Evolutionary conservation across 345 rosid species (phyloP), one percentile per base, ranked within the genome.

Genomic region (Theobroma cacao): DNA sequence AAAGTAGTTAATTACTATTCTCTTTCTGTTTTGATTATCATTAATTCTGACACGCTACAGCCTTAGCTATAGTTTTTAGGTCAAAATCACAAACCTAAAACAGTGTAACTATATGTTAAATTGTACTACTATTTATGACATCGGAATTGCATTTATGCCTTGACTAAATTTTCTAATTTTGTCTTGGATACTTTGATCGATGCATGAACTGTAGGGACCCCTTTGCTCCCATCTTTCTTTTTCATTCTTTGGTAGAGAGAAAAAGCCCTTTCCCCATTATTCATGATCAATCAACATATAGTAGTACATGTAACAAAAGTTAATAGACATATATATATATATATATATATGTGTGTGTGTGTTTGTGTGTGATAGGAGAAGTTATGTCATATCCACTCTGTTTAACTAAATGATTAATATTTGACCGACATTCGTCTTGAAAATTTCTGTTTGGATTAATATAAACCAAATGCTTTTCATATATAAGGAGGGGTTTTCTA

Each of bases 261-360:
- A 26, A 28, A 59, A 30, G 7, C 6, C 36, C 20, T 28, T 28
- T 28, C 20, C 14, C 65, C n/a, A 3, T 13, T 28, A 3, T 59
- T 30, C 36, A 30, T 60, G 14, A 13, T 30, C n/a, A 28, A 36
- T 28, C 7, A 28, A 60, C 63, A 60, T 14, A 28, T 60, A 60
- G 30, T 5, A 60, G 36, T 30, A 60, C 20, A 60, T 60, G 65
- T 13, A 28, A 36, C 65, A 30, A 24, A 24, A 24, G 62, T 58
- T 1, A 60, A 65, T 40, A 47, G 38, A 81, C 17, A 69, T 52
- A 50, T 81, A 74, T 75, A 75, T 81, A 15, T 15, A 4, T 15
- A 45, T 13, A 45, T 11, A 11, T 15, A 48, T 48, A 15, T 15
- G 4, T 14, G 10, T 20, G n/a, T 45, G 10, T 15, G 56, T 5